These are phyloP conservation scores for Anisodus acutangulus DNA, from an alignment of 257 asterid species.

Conservation along the genomic window DNA sequence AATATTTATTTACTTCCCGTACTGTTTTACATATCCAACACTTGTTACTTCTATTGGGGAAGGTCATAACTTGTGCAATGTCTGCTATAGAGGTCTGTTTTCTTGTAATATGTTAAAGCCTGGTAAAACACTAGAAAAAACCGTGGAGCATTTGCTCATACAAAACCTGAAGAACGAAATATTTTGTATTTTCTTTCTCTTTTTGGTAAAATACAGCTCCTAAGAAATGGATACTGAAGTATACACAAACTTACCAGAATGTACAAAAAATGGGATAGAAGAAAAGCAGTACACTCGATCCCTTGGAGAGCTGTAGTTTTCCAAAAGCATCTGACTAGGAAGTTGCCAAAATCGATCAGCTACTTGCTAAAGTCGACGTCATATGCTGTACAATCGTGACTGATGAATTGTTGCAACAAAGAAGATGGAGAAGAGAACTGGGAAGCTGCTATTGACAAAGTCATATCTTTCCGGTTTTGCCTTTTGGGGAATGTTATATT, in stretches of 20 bases:
- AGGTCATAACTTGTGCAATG: neutral
- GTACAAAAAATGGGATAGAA: neutral
- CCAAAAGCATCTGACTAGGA: neutral
- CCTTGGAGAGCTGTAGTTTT: neutral
- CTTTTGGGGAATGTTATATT: constrained; percentile 32
- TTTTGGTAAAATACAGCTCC: neutral
- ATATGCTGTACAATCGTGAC: neutral
- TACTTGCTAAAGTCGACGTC: neutral
- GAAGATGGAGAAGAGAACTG: neutral
- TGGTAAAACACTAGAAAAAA: neutral
- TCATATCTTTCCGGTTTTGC: neutral
- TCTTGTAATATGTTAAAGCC: neutral
- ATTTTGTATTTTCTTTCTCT: neutral
- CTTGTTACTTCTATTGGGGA: neutral
- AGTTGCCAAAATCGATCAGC: neutral
- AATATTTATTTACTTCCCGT: no score
- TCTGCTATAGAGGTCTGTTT: neutral
- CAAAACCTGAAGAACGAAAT: neutral
- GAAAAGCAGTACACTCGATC: neutral
- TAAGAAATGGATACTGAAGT: neutral
- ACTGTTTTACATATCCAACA: no score
- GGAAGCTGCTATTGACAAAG: neutral
- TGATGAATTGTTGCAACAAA: neutral
- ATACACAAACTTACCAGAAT: neutral
- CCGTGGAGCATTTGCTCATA: neutral